Conservation (phyloP, 345 rosid genomes). For the Camelina laxa region DNA sequence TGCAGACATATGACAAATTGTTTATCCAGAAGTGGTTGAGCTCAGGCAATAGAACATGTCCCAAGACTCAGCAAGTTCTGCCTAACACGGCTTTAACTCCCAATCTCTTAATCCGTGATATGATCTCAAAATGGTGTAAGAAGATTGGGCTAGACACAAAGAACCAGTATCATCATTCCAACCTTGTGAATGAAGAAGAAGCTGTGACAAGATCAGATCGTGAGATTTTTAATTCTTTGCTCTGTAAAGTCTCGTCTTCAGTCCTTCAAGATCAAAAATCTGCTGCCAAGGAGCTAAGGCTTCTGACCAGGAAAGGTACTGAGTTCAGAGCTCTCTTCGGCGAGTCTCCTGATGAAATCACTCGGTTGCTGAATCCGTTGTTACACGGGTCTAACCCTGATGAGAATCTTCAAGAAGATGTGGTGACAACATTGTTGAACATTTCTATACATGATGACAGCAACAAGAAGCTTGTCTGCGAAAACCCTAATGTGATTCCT, state of each 20-base stretch:
- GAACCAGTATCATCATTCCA: conserved; percentile 38
- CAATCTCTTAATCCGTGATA: conserved; percentile 68
- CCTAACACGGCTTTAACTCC: conserved; percentile 73
- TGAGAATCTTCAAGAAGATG: conserved; percentile 82
- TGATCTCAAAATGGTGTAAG: conserved; percentile 88
- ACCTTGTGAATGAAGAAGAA: conserved; percentile 51
- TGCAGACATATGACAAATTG: conserved; percentile 87
- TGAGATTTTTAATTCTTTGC: conserved; percentile 61
- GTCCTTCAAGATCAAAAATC: conserved; percentile 61
- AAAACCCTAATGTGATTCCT: conserved; percentile 76
- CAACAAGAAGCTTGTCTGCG: conserved; percentile 90
- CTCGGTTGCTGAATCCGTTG: conserved; percentile 68
- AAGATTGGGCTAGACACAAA: conserved; percentile 60
- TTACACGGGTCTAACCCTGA: conserved; percentile 51
- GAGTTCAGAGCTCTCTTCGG: conserved; percentile 82
- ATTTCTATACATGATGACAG: conserved; percentile 91
- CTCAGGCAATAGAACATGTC: conserved; percentile 86
- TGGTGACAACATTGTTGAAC: conserved; percentile 84
- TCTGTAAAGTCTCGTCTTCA: conserved; percentile 59
- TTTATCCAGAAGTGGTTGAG: conserved; percentile 87
- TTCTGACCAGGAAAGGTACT: conserved; percentile 67
- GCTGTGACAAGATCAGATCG: conserved; percentile 65
- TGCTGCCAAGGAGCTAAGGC: conserved; percentile 83
- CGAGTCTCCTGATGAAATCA: conserved; percentile 61
- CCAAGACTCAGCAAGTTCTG: conserved; percentile 82